Conservation (phyloP, 176 grass and related monocot genomes). For the Elymus sibiricus region DNA sequence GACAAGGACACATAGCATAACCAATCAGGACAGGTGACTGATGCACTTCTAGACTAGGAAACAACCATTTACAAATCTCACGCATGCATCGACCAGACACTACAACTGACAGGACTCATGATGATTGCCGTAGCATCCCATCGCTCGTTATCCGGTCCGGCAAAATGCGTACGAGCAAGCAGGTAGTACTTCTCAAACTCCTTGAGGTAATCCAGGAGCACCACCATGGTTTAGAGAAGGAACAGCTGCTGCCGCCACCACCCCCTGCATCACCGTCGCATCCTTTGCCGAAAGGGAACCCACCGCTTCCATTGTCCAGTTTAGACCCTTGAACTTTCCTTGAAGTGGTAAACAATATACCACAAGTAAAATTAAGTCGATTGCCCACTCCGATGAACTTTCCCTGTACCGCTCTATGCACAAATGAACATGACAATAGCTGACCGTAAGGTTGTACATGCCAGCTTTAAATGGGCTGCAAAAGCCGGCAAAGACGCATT, state of each 20-base stretch:
- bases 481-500: neutral
- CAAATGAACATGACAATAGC: neutral
- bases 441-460: neutral
- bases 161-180: slow-evolving; percentile 19
- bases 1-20: neutral
- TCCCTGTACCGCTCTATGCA: too few relatives aligned
- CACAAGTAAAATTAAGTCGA: neutral
- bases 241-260: slow-evolving; percentile 31
- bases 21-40: neutral
- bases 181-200: slow-evolving; percentile 37
- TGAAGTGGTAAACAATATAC: neutral
- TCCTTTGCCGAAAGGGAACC: slow-evolving; percentile 46
- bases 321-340: slow-evolving; percentile 41
- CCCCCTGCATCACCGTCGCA: slow-evolving; percentile 26
- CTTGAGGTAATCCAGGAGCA: slow-evolving; percentile 52
- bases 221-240: slow-evolving; percentile 36
- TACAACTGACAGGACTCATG: neutral
- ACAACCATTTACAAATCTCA: too few relatives aligned
- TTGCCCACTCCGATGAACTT: neutral
- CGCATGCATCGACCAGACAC: neutral
- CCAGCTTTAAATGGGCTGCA: neutral
- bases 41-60: neutral
- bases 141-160: neutral
- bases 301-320: slow-evolving; percentile 40
- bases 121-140: slow-evolving; percentile 3